Conservation (phyloP, 805 yeast genomes). For the Candida endomychidarum region DNA sequence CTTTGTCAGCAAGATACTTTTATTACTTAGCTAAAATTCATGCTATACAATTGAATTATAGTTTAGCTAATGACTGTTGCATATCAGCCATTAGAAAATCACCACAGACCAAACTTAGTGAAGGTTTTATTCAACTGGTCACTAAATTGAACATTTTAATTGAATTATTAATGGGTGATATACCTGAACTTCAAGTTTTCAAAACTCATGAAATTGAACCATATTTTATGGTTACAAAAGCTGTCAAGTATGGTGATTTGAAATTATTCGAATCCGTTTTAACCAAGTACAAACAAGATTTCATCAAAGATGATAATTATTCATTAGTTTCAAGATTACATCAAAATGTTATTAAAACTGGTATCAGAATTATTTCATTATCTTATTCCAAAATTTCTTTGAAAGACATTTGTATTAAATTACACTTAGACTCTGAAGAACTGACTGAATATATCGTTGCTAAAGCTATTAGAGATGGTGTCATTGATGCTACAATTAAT, state of each 20-base stretch:
- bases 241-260: conserved; percentile 91
- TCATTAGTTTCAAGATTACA: conserved; percentile 85
- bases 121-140: conserved; percentile 87
- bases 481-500: conserved; percentile 90
- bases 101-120: conserved; percentile 82
- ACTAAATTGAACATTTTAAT: conserved; percentile 84
- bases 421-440: conserved; percentile 90
- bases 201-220: conserved; percentile 67
- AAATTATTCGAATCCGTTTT: conserved; percentile 73
- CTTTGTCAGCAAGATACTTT: conserved; percentile 87
- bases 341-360: conserved; percentile 97
- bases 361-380: conserved; percentile 88
- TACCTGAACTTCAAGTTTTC: conserved; percentile 86
- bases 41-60: conserved; percentile 90
- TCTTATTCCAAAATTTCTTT: conserved; percentile 89
- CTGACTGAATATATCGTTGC: conserved; percentile 96
- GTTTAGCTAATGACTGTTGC: conserved; percentile 84
- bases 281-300: conserved; percentile 55
- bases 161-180: conserved; percentile 93
- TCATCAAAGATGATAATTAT: conserved; percentile 76
- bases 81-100: conserved; percentile 96
- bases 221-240: conserved; percentile 82
- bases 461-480: conserved; percentile 95
- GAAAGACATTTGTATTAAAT: conserved; percentile 89
- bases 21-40: conserved; percentile 88